Conservation (phyloP, 75 land plant genomes). For the Selaginella tamariscina region DNA sequence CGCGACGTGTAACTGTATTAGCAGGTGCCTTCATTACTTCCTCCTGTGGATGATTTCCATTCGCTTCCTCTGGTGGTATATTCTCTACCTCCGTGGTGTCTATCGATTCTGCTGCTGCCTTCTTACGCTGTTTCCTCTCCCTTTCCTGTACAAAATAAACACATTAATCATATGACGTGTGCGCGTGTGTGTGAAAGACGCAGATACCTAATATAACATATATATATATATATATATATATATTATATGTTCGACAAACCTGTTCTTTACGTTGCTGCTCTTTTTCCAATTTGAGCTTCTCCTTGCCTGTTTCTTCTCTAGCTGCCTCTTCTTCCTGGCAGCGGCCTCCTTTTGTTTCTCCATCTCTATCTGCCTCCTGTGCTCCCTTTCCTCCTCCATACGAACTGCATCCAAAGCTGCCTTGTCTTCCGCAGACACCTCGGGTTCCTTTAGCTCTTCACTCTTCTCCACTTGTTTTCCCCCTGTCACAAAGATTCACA, state of each 20-base stretch:
- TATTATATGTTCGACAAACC: slow-evolving; percentile 23
- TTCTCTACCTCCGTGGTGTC: too few relatives aligned
- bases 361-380: slow-evolving; percentile 47
- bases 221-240: not conserved
- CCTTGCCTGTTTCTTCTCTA: slow-evolving; percentile 69
- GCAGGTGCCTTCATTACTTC: not conserved
- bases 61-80: not conserved
- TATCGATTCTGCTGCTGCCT: slow-evolving; percentile 40
- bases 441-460: slow-evolving; percentile 19
- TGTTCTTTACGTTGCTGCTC: slow-evolving; percentile 73
- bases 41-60: not conserved
- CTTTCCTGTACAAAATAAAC: slow-evolving; percentile 33
- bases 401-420: slow-evolving; percentile 4
- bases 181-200: not conserved
- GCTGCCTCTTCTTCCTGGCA: slow-evolving; percentile 64
- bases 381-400: slow-evolving; percentile 49
- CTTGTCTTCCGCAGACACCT: slow-evolving; percentile 22
- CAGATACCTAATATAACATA: not conserved
- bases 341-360: slow-evolving; percentile 72
- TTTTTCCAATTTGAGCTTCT: slow-evolving; percentile 47
- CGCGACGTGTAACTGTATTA: not conserved
- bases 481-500: not conserved
- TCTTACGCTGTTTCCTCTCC: slow-evolving; percentile 56
- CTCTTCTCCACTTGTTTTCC: slow-evolving; percentile 15
- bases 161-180: not conserved